phyloP scores from a whole-genome alignment of 179 eudicot genomes.

The Heliamphora pulchella region DNA sequence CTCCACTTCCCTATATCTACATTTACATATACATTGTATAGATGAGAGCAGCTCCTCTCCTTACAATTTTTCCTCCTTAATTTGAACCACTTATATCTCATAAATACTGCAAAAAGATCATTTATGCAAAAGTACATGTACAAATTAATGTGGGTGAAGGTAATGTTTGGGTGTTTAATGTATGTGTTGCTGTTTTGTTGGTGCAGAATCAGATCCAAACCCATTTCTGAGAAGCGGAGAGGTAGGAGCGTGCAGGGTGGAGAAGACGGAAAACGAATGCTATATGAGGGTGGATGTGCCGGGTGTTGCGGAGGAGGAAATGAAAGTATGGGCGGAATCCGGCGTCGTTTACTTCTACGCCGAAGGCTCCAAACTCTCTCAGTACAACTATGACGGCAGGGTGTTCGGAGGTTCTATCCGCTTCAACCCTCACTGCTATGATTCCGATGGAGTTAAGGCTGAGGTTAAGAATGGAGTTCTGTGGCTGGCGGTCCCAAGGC shows the following conservation, averaged over 20 bases:
- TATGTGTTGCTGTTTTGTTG: background rate
- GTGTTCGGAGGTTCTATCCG: slow-evolving; percentile 18
- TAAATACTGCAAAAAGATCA: no score
- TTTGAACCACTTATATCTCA: no score
- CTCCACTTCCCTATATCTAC: no score
- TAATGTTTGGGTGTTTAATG: no score
- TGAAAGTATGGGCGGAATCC: slow-evolving; percentile 16
- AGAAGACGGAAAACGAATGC: slow-evolving; percentile 17
- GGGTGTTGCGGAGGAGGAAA: slow-evolving; percentile 11
- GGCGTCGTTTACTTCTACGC: slow-evolving; percentile 18
- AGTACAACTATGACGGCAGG: slow-evolving; percentile 17
- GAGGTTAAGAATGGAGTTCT: slow-evolving; percentile 22
- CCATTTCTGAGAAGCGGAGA: slow-evolving; percentile 22
- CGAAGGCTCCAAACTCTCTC: background rate
- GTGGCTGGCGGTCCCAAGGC: slow-evolving; percentile 19
- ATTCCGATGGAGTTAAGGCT: slow-evolving; percentile 1
- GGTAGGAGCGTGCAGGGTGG: slow-evolving; percentile 17
- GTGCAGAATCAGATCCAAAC: slow-evolving; percentile 12
- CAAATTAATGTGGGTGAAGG: no score
- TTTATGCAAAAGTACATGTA: no score
- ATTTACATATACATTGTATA: no score
- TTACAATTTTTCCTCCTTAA: no score
- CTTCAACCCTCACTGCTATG: slow-evolving; percentile 1
- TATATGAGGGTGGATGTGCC: slow-evolving; percentile 26
- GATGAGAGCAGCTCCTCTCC: no score